Evolutionary conservation across 306 rosid genomes (phyloP).

Genomic region (Quercus agrifolia): DNA sequence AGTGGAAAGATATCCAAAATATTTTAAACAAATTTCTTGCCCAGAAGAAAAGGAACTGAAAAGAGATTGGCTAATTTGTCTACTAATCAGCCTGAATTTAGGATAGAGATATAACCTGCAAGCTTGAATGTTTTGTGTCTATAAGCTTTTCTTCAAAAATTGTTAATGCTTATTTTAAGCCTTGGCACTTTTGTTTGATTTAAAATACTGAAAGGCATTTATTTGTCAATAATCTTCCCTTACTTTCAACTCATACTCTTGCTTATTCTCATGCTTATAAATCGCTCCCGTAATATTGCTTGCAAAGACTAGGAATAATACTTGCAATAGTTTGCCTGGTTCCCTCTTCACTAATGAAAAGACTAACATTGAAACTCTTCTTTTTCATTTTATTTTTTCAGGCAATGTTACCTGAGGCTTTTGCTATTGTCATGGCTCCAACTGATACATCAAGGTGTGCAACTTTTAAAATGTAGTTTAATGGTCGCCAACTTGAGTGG

Average conservation of each 20-base stretch:
- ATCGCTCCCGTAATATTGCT: neutral
- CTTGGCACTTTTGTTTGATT: neutral
- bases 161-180: neutral
- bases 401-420: constrained; percentile 81
- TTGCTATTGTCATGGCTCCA: constrained; percentile 85
- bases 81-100: neutral
- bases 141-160: neutral
- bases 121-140: neutral
- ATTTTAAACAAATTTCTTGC: neutral
- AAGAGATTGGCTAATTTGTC: neutral
- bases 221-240: neutral
- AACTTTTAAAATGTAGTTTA: neutral
- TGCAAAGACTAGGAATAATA: neutral
- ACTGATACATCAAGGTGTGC: constrained; percentile 61
- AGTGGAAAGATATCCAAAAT: neutral
- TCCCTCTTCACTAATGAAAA: neutral
- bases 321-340: neutral
- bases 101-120: neutral
- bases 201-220: neutral
- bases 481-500: neutral
- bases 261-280: neutral
- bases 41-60: neutral
- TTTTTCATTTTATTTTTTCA: constrained; percentile 27
- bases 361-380: constrained; percentile 10
- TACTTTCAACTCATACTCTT: neutral